These are phyloP conservation scores for Coccomyxa subellipsoidea DNA, from an alignment of 163 green algal species.

Conservation along the genomic window DNA sequence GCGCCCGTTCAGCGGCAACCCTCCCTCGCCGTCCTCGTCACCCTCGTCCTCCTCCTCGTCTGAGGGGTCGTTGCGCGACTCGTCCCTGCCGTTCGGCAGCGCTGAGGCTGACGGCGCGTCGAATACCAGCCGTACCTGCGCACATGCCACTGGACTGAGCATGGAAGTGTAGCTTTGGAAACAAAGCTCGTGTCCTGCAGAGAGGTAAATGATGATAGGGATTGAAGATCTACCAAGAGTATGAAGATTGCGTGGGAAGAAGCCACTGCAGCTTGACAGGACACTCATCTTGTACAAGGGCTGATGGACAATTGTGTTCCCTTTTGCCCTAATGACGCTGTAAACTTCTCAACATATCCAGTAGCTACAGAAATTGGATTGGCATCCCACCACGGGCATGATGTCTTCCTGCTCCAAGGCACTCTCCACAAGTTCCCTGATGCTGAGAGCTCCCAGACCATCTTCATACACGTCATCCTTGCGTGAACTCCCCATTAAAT, in stretches of 20 bases:
- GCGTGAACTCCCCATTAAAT: not conserved
- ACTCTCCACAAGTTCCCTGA: conserved; percentile 5
- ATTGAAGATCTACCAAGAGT: no score
- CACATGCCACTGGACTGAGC: no score
- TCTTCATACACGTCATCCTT: not conserved
- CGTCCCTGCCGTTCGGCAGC: not conserved
- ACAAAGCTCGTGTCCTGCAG: no score
- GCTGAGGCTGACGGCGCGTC: not conserved
- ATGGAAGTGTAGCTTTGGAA: not conserved
- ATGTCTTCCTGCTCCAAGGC: conserved; percentile 12
- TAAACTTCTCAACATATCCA: no score
- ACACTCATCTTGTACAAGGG: no score
- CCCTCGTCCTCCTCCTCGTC: conserved; percentile 1
- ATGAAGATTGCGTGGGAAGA: no score
- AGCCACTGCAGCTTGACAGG: no score
- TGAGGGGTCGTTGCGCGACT: not conserved
- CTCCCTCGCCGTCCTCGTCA: not conserved
- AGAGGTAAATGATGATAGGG: no score
- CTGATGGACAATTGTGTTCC: no score
- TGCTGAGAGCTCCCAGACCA: not conserved
- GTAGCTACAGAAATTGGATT: no score
- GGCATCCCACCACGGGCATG: not conserved
- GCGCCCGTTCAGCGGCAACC: not conserved
- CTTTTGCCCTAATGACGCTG: no score
- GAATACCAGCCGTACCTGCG: conserved; percentile 12